Evolutionary conservation across 2,329 filamentous ascomycete genomes (phyloP).

Genomic region (Colletotrichum limetticola): DNA sequence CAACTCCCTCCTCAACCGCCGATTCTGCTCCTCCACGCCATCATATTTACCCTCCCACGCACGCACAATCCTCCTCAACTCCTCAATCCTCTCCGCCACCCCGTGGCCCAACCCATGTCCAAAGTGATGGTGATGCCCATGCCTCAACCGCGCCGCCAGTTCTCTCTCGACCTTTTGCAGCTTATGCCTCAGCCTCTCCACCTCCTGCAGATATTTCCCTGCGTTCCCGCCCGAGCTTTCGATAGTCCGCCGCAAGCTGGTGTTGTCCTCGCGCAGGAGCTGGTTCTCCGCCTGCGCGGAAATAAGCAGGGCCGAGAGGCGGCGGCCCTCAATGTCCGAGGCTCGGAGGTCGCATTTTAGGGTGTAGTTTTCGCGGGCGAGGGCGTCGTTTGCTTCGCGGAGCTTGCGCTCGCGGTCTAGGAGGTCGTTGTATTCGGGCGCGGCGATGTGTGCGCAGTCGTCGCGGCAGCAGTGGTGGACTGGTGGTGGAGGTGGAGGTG

Average conservation of each 20-base stretch:
- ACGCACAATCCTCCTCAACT: conserved; percentile 46
- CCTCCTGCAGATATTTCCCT: conserved; percentile 44
- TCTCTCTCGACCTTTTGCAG: conserved; percentile 50
- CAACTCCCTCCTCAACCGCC: conserved; percentile 30
- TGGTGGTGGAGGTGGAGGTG: conserved; percentile 41
- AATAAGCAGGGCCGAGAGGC: conserved; percentile 47
- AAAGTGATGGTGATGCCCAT: conserved; percentile 43
- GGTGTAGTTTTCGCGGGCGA: conserved; percentile 43
- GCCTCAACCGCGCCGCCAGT: conserved; percentile 45
- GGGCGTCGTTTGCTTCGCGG: conserved; percentile 47
- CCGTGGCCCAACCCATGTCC: conserved; percentile 37
- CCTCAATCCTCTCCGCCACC: conserved; percentile 42
- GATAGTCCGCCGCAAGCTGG: conserved; percentile 49
- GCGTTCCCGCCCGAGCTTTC: conserved; percentile 46
- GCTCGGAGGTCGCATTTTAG: conserved; percentile 49
- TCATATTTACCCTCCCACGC: conserved; percentile 46
- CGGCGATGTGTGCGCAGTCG: conserved; percentile 48
- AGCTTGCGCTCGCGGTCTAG: conserved; percentile 49
- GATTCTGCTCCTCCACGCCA: conserved; percentile 35
- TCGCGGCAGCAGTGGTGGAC: conserved; percentile 37
- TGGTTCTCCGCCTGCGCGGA: conserved; percentile 50
- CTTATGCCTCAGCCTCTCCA: conserved; percentile 47
- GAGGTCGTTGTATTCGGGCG: conserved; percentile 50
- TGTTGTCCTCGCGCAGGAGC: conserved; percentile 51
- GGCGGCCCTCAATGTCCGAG: conserved; percentile 48